Evolutionary conservation across 2,329 filamentous ascomycete species (phyloP).

Genomic region (Fusarium sp.): DNA sequence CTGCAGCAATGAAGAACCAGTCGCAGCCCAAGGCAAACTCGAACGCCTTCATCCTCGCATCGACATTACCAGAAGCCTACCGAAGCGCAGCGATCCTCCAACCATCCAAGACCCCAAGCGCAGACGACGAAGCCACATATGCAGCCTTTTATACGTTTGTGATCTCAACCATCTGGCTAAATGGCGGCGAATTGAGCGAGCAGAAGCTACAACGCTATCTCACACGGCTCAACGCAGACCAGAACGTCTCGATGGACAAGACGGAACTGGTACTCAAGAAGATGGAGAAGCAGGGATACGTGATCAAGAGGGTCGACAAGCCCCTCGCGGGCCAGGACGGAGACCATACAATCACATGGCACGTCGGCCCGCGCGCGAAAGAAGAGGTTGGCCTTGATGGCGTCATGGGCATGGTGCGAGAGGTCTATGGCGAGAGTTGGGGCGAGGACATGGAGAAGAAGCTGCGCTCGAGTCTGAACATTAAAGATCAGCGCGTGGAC

Average conservation of each 20-base stretch:
- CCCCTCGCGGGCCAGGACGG: slow-evolving; percentile 66
- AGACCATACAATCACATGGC: slow-evolving; percentile 83
- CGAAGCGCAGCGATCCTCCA: slow-evolving; percentile 74
- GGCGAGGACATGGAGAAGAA: slow-evolving; percentile 69
- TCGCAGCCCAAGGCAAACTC: slow-evolving; percentile 67
- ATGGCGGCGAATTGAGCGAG: slow-evolving; percentile 79
- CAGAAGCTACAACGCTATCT: slow-evolving; percentile 83
- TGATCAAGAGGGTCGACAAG: slow-evolving; percentile 79
- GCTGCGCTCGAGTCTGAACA: slow-evolving; percentile 71
- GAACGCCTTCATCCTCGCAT: slow-evolving; percentile 82
- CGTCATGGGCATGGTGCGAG: slow-evolving; percentile 76
- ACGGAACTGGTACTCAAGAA: slow-evolving; percentile 81
- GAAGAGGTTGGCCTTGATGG: slow-evolving; percentile 85
- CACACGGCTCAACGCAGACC: slow-evolving; percentile 78
- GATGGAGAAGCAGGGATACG: slow-evolving; percentile 85
- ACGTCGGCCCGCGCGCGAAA: slow-evolving; percentile 86
- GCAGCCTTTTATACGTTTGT: slow-evolving; percentile 84
- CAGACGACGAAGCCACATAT: slow-evolving; percentile 81
- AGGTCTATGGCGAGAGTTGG: slow-evolving; percentile 65
- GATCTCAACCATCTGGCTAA: slow-evolving; percentile 81
- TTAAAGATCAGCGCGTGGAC: slow-evolving; percentile 50
- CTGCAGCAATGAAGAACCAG: slow-evolving; percentile 57
- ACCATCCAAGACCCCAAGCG: slow-evolving; percentile 74
- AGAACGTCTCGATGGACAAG: slow-evolving; percentile 78
- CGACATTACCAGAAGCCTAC: slow-evolving; percentile 76